Evolutionary conservation across 345 rosid genomes (phyloP).

Genomic region (Moricandia moricandioides): DNA sequence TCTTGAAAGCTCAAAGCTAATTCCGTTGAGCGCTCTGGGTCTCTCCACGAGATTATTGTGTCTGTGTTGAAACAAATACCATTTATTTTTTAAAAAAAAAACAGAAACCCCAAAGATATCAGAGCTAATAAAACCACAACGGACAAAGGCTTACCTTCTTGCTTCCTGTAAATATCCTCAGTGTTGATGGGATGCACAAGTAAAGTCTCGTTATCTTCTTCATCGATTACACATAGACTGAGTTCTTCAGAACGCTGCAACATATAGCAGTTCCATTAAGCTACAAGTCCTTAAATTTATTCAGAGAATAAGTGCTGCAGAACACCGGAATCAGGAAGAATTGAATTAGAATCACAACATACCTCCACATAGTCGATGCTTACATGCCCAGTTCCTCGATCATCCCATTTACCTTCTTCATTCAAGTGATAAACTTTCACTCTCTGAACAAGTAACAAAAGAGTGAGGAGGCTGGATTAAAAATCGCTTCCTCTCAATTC

Average conservation of each 20-base stretch:
- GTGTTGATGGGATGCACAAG: slow-evolving; percentile 85
- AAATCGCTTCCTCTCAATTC: slow-evolving; percentile 1
- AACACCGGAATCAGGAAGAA: slow-evolving; percentile 11
- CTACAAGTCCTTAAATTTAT: neutral
- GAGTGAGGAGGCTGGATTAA: neutral
- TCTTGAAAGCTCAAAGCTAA: slow-evolving; percentile 98
- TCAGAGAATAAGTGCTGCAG: slow-evolving; percentile 4
- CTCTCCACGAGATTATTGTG: slow-evolving; percentile 98
- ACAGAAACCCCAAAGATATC: neutral
- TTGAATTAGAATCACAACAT: slow-evolving; percentile 24
- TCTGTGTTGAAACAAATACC: slow-evolving; percentile 48
- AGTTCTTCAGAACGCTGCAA: slow-evolving; percentile 86
- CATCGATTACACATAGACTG: slow-evolving; percentile 81
- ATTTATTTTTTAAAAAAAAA: neutral
- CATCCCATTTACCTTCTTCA: slow-evolving; percentile 98
- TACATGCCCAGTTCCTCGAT: slow-evolving; percentile 97
- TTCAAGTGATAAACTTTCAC: slow-evolving; percentile 89
- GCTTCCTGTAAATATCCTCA: slow-evolving; percentile 93
- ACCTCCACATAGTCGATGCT: slow-evolving; percentile 90
- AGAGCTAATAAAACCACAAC: neutral
- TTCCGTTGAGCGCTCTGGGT: slow-evolving; percentile 81
- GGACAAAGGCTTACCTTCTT: slow-evolving; percentile 69
- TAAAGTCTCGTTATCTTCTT: slow-evolving; percentile 86
- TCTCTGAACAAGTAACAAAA: slow-evolving; percentile 48
- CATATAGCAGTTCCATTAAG: slow-evolving; percentile 23